Base-by-base conservation (phyloP, 2,329 filamentous ascomycete genomes). In the Trichothecium roseum region DNA sequence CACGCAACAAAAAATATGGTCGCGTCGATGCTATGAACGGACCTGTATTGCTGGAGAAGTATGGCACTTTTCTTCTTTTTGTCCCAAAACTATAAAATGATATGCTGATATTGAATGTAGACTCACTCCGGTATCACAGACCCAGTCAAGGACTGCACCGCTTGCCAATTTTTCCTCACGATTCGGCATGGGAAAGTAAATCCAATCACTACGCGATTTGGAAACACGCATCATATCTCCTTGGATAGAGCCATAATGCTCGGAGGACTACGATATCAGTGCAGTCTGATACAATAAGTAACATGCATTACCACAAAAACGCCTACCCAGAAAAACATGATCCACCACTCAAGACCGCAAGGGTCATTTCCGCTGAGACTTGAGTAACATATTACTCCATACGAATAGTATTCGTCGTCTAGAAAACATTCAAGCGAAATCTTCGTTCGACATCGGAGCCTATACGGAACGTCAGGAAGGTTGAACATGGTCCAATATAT, bases 21-120 rank as follows among this genome's bases (percentile, higher is more conserved):
- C 80, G 86, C 36, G 93, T 98, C 24, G 86, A 96, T 60, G 83
- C 85, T 35, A 69, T 93, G 55, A 93, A 93, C 54, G 91, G 89
- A 0, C 86, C 88, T 0, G 68, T 85, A 28, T 56, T 98, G 42
- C 60, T 98, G n/a, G 89, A 96, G 63, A 98, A 98, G 83, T 85
- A 70, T 45, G 69, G 49, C 17, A 8, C 10, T 16, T 16, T 15
- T 4, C 4, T 13, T 10, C 26, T 18, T 16, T 18, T n/a, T 20
- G 17, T 14, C 13, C 12, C n/a, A 14, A 15, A n/a, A 18, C 15
- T 8, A 16, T 10, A 33, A 18, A 24, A 15, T n/a, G 9, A 8
- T 17, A 26, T 31, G 30, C 42, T 63, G 42, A 62, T 42, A 13
- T 29, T 22, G 9, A 5, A 29, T 32, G 27, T 49, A 83, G 78